Conservation (phyloP, 345 rosid species). For the Sonneratia caseolaris region DNA sequence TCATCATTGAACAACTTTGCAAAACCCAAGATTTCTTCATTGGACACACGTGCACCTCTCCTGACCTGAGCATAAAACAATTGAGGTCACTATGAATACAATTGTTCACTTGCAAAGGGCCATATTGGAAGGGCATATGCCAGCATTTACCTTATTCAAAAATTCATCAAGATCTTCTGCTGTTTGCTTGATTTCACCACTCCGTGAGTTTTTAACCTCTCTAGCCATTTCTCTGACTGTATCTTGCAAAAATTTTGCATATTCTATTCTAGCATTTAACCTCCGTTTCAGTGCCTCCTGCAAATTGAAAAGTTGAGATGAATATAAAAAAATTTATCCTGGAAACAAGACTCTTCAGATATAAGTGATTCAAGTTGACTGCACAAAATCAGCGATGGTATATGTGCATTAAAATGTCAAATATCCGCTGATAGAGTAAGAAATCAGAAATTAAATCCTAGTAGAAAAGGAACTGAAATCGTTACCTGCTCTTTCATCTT, state of each 20-base stretch:
- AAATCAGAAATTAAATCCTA: not conserved
- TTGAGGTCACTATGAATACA: not conserved
- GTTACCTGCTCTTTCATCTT: constrained; percentile 70
- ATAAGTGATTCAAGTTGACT: constrained; percentile 1
- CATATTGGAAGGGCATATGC: not conserved
- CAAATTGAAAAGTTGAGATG: constrained; percentile 5
- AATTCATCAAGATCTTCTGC: constrained; percentile 68
- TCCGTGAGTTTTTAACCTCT: constrained; percentile 69
- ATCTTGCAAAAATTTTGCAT: constrained; percentile 75
- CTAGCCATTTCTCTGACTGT: constrained; percentile 91
- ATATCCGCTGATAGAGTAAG: not conserved
- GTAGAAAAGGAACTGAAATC: not conserved
- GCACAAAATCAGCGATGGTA: not conserved
- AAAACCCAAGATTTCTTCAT: constrained; percentile 61
- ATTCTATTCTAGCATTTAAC: constrained; percentile 57
- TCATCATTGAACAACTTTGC: constrained; percentile 75
- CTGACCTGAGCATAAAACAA: constrained; percentile 39
- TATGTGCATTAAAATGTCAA: not conserved
- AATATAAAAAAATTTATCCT: not conserved
- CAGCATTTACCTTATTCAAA: constrained; percentile 37
- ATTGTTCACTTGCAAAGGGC: not conserved
- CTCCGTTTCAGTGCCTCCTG: constrained; percentile 72
- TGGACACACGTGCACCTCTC: constrained; percentile 46
- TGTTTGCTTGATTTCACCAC: constrained; percentile 57
- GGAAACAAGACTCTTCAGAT: not conserved